Base-by-base conservation (phyloP, 192 early-diverging fungal species). In the Coemansia umbellata region DNA sequence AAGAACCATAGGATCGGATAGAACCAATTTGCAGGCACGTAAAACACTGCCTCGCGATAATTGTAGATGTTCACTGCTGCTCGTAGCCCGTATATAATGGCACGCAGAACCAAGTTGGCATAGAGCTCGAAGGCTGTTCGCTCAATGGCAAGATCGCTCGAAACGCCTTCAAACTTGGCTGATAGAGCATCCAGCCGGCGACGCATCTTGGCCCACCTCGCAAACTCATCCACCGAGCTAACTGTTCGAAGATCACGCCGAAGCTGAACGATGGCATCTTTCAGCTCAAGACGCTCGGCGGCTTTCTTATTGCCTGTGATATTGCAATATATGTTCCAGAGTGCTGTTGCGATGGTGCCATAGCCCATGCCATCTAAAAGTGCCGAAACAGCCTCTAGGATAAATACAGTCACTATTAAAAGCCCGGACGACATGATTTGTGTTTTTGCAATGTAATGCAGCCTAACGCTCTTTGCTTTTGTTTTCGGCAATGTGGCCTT, bases 141-240 rank as follows among this genome's bases (percentile, higher is more conserved):
- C 47, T 80, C 71, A 31, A 80, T 73, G 4, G 81, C 82, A 28
- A 88, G 79, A 22, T 87, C 82, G 49, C 81, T 78, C 7, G 76
- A 73, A 19, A 68, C 44, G 24, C 73, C 78, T 42, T 92, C 88
- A 37, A 86, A 83, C 43, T 84, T 83, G n/a, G 81, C 79, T 10
- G 86, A 80, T 35, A 75, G 61, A 24, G 82, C 81, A 61, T 94
- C 92, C 49, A 91, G 78, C 53, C 82, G 81, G 58, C 92, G 82
- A 32, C 88, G 82, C 59, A 91, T 58, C 74, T 90, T 91, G 33
- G 92, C 92, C 92, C 92, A 94, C 66, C 83, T 85, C 19, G 92
- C 90, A 81, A 94, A 94, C 77, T 92, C 83, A 65, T 94, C 90
- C 74, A 87, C 87, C 0, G 87, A 86, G 27, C 85, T 89, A 32